Evolutionary conservation across 176 grass and related monocot species (phyloP).

Genomic region (Bonia amplexicaulis): DNA sequence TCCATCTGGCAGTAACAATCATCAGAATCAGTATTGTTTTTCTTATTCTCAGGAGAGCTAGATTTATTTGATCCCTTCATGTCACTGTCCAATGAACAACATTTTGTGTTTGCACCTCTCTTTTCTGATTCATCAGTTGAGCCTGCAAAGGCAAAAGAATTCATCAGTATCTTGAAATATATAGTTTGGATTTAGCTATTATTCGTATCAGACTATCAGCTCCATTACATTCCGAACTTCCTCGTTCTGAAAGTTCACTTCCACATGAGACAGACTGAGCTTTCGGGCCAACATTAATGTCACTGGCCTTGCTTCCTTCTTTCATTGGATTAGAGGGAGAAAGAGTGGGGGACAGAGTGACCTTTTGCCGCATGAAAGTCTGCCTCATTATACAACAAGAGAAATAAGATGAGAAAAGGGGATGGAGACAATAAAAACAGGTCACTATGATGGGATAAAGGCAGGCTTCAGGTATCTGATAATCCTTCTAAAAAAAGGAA

Average conservation of each 20-base stretch:
- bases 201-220: slow-evolving; percentile 29
- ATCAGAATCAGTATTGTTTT: slow-evolving; percentile 33
- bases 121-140: slow-evolving; percentile 38
- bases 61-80: slow-evolving; percentile 34
- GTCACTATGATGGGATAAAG: slow-evolving; percentile 7
- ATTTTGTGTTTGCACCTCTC: slow-evolving; percentile 1
- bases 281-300: slow-evolving; percentile 37
- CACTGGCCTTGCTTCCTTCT: slow-evolving; percentile 43
- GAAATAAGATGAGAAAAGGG: slow-evolving; percentile 35
- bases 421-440: neutral
- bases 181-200: slow-evolving; percentile 14
- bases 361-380: slow-evolving; percentile 99
- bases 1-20: slow-evolving; percentile 39
- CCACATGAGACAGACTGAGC: slow-evolving; percentile 34
- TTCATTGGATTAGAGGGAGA: slow-evolving; percentile 49
- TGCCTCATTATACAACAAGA: slow-evolving; percentile 56
- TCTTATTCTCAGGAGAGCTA: slow-evolving; percentile 29
- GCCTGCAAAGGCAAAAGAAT: slow-evolving; percentile 37
- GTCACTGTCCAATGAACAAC: slow-evolving; percentile 14
- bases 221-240: slow-evolving; percentile 47
- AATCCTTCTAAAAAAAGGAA: neutral
- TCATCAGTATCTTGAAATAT: neutral
- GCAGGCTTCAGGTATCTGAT: neutral
- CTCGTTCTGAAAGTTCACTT: slow-evolving; percentile 35
- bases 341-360: slow-evolving; percentile 58